Evolutionary conservation across 805 yeast genomes (phyloP).

Genomic region (Barnettozyma siamensis): DNA sequence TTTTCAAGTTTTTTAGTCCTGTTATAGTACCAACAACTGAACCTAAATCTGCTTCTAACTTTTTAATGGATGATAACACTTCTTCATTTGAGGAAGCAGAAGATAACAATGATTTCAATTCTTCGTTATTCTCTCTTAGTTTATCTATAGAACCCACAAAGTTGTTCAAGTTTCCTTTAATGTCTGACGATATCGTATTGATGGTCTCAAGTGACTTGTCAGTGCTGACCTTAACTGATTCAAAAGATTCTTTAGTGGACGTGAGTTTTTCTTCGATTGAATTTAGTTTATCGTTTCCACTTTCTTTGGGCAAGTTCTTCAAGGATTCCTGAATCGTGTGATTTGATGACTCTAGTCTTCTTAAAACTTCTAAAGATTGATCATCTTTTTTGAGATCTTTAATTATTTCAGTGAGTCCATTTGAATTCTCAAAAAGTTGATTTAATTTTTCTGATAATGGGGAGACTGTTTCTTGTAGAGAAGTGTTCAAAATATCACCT

Average conservation of each 20-base stretch:
- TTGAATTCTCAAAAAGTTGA: neutral
- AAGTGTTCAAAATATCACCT: neutral
- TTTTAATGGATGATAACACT: neutral
- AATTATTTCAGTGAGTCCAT: too few species aligned
- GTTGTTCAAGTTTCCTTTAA: too few species aligned
- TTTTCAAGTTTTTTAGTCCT: neutral
- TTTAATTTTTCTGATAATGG: conserved; percentile 1
- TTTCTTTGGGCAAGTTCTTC: neutral
- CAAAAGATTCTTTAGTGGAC: neutral
- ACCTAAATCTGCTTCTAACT: neutral
- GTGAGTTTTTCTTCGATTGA: neutral
- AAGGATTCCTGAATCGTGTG: neutral
- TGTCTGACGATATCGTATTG: too few species aligned
- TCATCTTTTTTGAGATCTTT: too few species aligned
- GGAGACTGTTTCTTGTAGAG: neutral
- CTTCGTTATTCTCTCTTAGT: too few species aligned
- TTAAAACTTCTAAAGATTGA: too few species aligned
- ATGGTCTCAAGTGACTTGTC: neutral
- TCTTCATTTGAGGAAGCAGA: neutral
- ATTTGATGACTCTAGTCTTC: too few species aligned
- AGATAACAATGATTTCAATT: too few species aligned
- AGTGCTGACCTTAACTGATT: neutral
- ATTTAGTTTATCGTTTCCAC: neutral
- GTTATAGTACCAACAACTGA: neutral
- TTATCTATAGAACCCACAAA: too few species aligned